Percentiles rank a stretch among this genome's conserved stretches.
Conservation (phyloP, 768 basidiomycete species). For the Amanita fuliginea region DNA sequence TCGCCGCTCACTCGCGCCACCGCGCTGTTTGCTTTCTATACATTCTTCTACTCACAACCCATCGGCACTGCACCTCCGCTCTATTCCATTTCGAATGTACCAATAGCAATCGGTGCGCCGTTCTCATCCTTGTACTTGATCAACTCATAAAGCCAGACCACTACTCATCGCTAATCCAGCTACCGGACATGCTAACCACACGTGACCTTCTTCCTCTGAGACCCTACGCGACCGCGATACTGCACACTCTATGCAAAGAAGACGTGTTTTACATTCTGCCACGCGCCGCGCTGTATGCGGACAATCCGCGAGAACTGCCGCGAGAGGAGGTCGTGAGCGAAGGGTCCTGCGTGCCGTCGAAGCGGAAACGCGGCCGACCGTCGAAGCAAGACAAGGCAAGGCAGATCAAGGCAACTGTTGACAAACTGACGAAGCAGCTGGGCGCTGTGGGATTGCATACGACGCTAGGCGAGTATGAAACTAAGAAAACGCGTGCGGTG, state of each 20-base stretch:
- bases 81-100: constrained; percentile 38
- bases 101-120: constrained; percentile 47
- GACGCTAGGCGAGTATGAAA: neutral
- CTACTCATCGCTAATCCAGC: constrained; percentile 32
- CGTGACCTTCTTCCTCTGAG: constrained; percentile 32
- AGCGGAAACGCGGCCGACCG: constrained; percentile 37
- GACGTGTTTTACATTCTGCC: constrained; percentile 55
- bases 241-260: constrained; percentile 35
- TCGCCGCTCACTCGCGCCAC: constrained; percentile 43
- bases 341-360: constrained; percentile 13
- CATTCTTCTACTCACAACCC: constrained; percentile 62
- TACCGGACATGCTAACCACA: constrained; percentile 36
- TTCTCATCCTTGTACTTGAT: neutral
- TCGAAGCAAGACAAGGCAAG: constrained; percentile 47
- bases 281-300: constrained; percentile 30
- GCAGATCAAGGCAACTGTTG: constrained; percentile 39
- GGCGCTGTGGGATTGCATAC: constrained; percentile 12
- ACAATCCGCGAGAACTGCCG: constrained; percentile 57
- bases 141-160: constrained; percentile 33
- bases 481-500: neutral
- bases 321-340: constrained; percentile 44
- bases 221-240: constrained; percentile 38
- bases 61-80: constrained; percentile 38
- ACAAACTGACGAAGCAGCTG: constrained; percentile 38
- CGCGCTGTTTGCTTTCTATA: constrained; percentile 61